phyloP scores from a whole-genome alignment of 768 basidiomycete species.

The Rubroboletus pulcherrimus region DNA sequence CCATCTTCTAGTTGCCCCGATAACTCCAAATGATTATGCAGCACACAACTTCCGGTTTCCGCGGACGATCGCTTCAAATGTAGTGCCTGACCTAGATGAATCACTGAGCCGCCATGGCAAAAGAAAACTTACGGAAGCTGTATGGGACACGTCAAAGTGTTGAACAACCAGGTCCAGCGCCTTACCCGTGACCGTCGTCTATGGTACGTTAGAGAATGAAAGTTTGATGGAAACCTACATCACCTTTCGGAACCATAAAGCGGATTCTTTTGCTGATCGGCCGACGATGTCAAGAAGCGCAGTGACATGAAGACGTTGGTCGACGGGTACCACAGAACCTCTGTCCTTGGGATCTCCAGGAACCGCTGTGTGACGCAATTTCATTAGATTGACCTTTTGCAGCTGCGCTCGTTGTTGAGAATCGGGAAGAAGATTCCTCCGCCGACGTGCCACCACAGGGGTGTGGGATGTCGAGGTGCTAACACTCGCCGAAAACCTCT shows the following conservation, averaged over 20 bases:
- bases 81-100: slow-evolving; percentile 39
- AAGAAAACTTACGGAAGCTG: slow-evolving; percentile 12
- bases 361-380: slow-evolving; percentile 66
- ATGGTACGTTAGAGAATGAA: slow-evolving; percentile 5
- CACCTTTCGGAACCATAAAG: slow-evolving; percentile 76
- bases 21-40: slow-evolving; percentile 50
- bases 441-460: slow-evolving; percentile 26
- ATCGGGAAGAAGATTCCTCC: slow-evolving; percentile 40
- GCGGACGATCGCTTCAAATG: slow-evolving; percentile 33
- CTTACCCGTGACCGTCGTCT: slow-evolving; percentile 57
- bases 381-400: slow-evolving; percentile 64
- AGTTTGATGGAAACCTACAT: background rate
- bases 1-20: slow-evolving; percentile 55
- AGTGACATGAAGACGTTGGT: slow-evolving; percentile 58
- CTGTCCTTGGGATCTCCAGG: slow-evolving; percentile 61
- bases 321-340: slow-evolving; percentile 40
- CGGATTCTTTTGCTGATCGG: slow-evolving; percentile 35
- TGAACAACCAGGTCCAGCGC: slow-evolving; percentile 54
- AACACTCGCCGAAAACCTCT: slow-evolving; percentile 40
- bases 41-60: slow-evolving; percentile 24
- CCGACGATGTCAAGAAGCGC: slow-evolving; percentile 31
- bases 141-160: slow-evolving; percentile 14
- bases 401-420: slow-evolving; percentile 52
- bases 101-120: background rate
- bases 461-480: slow-evolving; percentile 17